Evolutionary conservation across 495 filamentous ascomycete species (phyloP).

Genomic region (Xylaria scruposa): DNA sequence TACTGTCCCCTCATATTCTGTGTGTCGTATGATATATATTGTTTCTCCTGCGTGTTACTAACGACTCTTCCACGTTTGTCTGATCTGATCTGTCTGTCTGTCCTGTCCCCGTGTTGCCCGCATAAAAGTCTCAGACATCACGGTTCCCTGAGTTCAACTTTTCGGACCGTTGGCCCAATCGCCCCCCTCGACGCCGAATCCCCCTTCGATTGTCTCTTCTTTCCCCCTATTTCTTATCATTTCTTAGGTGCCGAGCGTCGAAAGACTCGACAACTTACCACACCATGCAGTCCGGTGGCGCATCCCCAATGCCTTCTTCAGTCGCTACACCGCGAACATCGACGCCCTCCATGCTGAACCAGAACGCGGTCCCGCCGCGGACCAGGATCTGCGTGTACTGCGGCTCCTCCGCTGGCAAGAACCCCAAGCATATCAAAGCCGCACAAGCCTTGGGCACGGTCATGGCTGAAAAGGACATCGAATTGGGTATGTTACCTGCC

Average conservation of each 20-base stretch:
- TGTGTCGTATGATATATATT: neutral
- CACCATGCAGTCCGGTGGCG: slow-evolving; percentile 50
- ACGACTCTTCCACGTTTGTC: neutral
- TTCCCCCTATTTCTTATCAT: neutral
- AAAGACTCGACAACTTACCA: neutral
- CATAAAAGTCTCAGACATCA: slow-evolving; percentile 25
- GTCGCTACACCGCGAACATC: slow-evolving; percentile 32
- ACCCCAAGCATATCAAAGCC: slow-evolving; percentile 71
- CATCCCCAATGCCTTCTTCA: slow-evolving; percentile 41
- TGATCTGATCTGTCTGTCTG: slow-evolving; percentile 26
- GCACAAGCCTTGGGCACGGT: slow-evolving; percentile 77
- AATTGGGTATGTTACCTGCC: slow-evolving; percentile 54
- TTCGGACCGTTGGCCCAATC: neutral
- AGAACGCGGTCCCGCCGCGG: slow-evolving; percentile 43
- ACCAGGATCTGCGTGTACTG: slow-evolving; percentile 80
- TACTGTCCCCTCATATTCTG: neutral
- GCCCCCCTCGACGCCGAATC: slow-evolving; percentile 4
- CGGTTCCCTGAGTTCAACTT: slow-evolving; percentile 13
- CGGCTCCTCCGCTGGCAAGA: slow-evolving; percentile 74
- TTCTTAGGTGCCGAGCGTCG: slow-evolving; percentile 9
- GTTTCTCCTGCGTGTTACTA: slow-evolving; percentile 21
- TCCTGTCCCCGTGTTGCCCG: slow-evolving; percentile 12
- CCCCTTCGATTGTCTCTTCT: neutral
- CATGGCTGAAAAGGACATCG: slow-evolving; percentile 76
- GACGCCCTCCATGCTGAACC: slow-evolving; percentile 37